Evolutionary conservation across 768 basidiomycete species (phyloP).

Genomic region (Pseudohyphozyma bogoriensis): DNA sequence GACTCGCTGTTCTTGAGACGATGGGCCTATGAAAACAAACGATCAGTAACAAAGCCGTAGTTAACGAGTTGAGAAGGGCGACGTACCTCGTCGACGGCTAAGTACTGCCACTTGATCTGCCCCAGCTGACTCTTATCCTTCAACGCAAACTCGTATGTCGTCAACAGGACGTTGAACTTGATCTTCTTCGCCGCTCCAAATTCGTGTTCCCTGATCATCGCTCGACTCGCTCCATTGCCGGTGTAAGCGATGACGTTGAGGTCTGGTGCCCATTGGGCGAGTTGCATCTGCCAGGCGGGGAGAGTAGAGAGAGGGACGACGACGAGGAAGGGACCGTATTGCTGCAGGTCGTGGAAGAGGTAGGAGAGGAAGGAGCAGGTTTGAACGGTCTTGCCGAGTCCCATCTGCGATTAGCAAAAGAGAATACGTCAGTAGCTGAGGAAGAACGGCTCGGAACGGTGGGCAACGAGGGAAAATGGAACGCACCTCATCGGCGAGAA

Average conservation of each 20-base stretch:
- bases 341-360: slow-evolving; percentile 80
- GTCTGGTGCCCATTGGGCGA: slow-evolving; percentile 88
- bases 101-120: slow-evolving; percentile 92
- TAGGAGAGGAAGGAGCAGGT: slow-evolving; percentile 90
- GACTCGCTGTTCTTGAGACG: slow-evolving; percentile 96
- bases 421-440: background rate
- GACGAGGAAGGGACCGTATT: slow-evolving; percentile 94
- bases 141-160: slow-evolving; percentile 91
- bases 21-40: slow-evolving; percentile 57
- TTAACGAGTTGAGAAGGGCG: background rate
- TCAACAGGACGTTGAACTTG: slow-evolving; percentile 93
- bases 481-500: slow-evolving; percentile 75
- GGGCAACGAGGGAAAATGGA: background rate
- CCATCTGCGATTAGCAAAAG: slow-evolving; percentile 52
- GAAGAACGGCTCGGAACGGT: background rate
- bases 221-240: slow-evolving; percentile 73
- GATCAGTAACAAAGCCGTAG: background rate
- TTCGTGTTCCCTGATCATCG: slow-evolving; percentile 83
- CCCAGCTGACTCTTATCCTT: slow-evolving; percentile 79
- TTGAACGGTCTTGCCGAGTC: slow-evolving; percentile 95
- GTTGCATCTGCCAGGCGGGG: slow-evolving; percentile 95
- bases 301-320: slow-evolving; percentile 97
- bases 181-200: slow-evolving; percentile 78
- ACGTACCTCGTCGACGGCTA: slow-evolving; percentile 87
- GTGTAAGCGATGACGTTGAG: slow-evolving; percentile 95